Conservation (phyloP, 768 basidiomycete species). For the Psilocybe azurescens region DNA sequence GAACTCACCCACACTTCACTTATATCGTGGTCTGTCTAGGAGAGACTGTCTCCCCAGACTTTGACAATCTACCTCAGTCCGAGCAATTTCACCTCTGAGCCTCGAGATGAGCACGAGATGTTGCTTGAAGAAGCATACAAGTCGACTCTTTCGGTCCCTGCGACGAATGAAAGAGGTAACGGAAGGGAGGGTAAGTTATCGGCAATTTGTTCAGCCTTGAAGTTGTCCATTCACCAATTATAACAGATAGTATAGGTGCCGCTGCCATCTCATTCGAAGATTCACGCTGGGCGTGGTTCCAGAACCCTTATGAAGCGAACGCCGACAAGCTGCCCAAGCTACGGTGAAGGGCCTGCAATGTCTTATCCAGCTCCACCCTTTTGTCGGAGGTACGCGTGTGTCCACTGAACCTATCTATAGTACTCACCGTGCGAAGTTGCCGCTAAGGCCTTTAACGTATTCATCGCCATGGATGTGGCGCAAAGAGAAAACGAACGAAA, state of each 20-base stretch:
- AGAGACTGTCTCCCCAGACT: neutral
- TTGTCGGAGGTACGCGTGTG: slow-evolving; percentile 35
- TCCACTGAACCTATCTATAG: neutral
- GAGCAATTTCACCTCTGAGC: neutral
- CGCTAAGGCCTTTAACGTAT: slow-evolving; percentile 54
- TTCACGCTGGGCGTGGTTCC: neutral
- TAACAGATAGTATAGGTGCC: neutral
- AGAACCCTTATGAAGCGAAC: slow-evolving; percentile 27
- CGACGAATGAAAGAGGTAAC: neutral
- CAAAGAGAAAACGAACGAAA: slow-evolving; percentile 58
- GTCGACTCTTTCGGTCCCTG: neutral
- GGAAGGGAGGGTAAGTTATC: neutral
- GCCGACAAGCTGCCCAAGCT: slow-evolving; percentile 30
- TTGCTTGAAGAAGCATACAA: neutral
- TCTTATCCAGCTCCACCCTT: slow-evolving; percentile 42
- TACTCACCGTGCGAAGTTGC: slow-evolving; percentile 35
- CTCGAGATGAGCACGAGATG: neutral
- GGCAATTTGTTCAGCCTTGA: neutral
- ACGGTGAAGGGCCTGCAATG: slow-evolving; percentile 37
- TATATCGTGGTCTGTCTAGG: too few species aligned
- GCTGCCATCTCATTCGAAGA: neutral
- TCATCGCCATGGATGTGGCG: slow-evolving; percentile 51
- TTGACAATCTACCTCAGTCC: neutral
- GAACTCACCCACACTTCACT: too few species aligned
- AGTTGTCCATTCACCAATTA: neutral